phyloP scores from a whole-genome alignment of 177 flowering plant genomes.

The Telopea speciosissima region DNA sequence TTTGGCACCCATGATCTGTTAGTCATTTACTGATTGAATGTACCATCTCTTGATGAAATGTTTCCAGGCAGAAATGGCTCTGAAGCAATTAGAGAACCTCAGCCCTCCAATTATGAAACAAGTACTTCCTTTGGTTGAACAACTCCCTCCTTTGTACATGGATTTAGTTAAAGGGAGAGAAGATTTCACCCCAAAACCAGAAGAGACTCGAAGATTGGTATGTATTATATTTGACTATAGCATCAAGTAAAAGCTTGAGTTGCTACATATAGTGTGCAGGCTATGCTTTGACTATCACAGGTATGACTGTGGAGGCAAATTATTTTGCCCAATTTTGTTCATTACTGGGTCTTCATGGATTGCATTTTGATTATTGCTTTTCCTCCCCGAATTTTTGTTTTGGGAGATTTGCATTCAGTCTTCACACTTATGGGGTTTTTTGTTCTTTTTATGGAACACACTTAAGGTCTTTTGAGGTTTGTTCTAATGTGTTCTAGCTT shows the following conservation, averaged over 20 bases:
- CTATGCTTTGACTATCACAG: neutral
- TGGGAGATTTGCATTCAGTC: too few relatives aligned
- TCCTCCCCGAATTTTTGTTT: neutral
- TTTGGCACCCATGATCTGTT: slow-evolving; percentile 1
- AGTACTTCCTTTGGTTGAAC: slow-evolving; percentile 87
- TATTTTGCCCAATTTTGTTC: neutral
- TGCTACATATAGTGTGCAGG: neutral
- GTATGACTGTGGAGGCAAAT: neutral
- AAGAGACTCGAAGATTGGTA: slow-evolving; percentile 87
- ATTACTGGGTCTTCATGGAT: neutral
- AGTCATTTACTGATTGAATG: neutral
- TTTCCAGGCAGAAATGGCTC: slow-evolving; percentile 84
- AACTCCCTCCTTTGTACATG: slow-evolving; percentile 88
- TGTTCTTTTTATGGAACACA: too few relatives aligned
- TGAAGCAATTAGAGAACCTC: slow-evolving; percentile 78
- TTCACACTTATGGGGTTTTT: too few relatives aligned
- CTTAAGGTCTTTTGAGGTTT: too few relatives aligned
- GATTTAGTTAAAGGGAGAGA: slow-evolving; percentile 88
- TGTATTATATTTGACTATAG: slow-evolving; percentile 16
- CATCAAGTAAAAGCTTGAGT: neutral
- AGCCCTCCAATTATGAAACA: slow-evolving; percentile 92
- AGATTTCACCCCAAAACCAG: slow-evolving; percentile 89
- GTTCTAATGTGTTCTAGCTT: too few relatives aligned
- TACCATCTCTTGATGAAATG: slow-evolving; percentile 6
- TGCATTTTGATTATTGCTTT: neutral